These are phyloP conservation scores for sunflower (Helianthus annuus) DNA, from an alignment of 129 eudicot species.

Conservation along the genomic window DNA sequence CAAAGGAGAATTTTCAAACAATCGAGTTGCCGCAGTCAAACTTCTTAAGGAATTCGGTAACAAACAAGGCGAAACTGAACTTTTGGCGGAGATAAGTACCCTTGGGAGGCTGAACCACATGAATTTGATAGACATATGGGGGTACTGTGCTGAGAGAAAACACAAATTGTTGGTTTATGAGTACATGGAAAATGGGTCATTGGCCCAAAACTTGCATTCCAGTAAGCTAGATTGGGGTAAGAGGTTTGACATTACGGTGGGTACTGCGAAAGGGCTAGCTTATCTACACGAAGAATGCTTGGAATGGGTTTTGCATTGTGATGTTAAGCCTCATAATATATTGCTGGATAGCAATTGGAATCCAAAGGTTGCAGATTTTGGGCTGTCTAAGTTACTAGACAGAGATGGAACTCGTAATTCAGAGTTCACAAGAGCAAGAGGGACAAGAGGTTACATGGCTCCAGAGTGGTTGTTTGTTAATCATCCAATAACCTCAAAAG, in stretches of 20 bases:
- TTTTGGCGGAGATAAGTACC: constrained; percentile 46
- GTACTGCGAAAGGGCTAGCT: constrained; percentile 63
- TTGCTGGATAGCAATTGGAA: constrained; percentile 32
- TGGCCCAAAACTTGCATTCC: constrained; percentile 32
- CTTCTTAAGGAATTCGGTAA: constrained; percentile 22
- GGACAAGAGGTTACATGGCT: constrained; percentile 73
- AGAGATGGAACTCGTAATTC: constrained; percentile 25
- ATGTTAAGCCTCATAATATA: constrained; percentile 59
- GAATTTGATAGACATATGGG: constrained; percentile 53
- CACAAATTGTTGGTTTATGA: constrained; percentile 51
- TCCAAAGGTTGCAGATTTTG: constrained; percentile 58
- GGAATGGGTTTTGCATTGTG: constrained; percentile 69
- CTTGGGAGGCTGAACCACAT: constrained; percentile 55
- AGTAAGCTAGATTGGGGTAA: constrained; percentile 40
- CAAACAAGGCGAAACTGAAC: constrained; percentile 42
- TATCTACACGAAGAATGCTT: constrained; percentile 66
- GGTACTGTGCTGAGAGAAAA: constrained; percentile 46
- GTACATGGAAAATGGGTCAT: constrained; percentile 48
- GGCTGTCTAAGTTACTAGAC: constrained; percentile 38
- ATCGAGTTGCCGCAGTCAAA: constrained; percentile 48
- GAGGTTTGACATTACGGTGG: constrained; percentile 47
- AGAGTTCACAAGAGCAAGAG: constrained; percentile 44
- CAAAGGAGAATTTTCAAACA: constrained; percentile 37
- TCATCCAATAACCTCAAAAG: constrained; percentile 53
- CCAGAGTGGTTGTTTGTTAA: constrained; percentile 55